These are phyloP conservation scores for Craterostigma plantagineum DNA, from an alignment of 257 asterid species.

Conservation along the genomic window DNA sequence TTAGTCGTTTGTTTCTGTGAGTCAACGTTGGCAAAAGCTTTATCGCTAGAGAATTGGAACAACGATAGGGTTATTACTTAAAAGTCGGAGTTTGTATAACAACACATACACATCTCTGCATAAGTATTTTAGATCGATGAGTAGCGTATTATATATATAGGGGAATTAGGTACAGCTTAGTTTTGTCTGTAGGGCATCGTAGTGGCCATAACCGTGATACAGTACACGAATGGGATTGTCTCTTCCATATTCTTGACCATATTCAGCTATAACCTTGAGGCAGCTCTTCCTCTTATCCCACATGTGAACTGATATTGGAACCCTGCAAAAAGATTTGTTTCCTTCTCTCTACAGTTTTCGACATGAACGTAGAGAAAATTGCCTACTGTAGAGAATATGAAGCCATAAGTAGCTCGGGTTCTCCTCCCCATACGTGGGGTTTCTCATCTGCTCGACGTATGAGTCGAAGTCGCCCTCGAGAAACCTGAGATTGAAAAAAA, in stretches of 20 bases:
- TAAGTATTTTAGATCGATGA: too few relatives aligned
- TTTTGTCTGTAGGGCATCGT: slow-evolving; percentile 60
- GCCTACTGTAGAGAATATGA: slow-evolving; percentile 82
- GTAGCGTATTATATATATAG: too few relatives aligned
- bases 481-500: slow-evolving; percentile 37
- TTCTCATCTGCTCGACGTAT: slow-evolving; percentile 55
- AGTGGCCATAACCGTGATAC: slow-evolving; percentile 84
- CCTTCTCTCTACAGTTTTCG: background rate
- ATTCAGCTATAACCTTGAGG: slow-evolving; percentile 75
- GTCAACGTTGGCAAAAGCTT: too few relatives aligned
- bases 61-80: too few relatives aligned
- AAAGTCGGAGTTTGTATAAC: too few relatives aligned
- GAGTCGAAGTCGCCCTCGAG: slow-evolving; percentile 79
- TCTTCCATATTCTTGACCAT: slow-evolving; percentile 84
- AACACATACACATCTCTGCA: too few relatives aligned
- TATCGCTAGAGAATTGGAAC: too few relatives aligned
- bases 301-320: slow-evolving; percentile 91
- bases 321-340: slow-evolving; percentile 16
- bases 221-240: slow-evolving; percentile 59
- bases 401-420: slow-evolving; percentile 93
- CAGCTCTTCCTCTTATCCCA: slow-evolving; percentile 45
- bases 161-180: slow-evolving; percentile 5
- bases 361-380: background rate
- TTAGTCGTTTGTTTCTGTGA: too few relatives aligned
- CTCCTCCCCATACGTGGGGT: slow-evolving; percentile 97